These are phyloP conservation scores for Sporothrix phasma DNA, from an alignment of 2,329 filamentous ascomycete genomes.

Conservation along the genomic window DNA sequence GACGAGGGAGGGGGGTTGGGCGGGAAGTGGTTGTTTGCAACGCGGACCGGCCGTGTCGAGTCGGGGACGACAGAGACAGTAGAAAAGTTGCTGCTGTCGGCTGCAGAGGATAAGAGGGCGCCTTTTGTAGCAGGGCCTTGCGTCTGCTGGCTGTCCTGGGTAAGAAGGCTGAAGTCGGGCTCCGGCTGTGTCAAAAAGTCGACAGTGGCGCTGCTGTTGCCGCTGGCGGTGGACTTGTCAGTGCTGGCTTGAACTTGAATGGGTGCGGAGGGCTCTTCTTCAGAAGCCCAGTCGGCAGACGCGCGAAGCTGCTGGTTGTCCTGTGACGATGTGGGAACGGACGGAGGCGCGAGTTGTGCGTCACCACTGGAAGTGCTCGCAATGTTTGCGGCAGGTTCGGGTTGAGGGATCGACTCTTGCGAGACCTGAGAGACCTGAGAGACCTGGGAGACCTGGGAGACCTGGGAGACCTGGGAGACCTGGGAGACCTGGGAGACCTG, in stretches of 20 bases:
- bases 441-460: too few relatives aligned
- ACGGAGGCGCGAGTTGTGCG: neutral
- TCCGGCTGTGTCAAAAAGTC: slow-evolving; percentile 17
- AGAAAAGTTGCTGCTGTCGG: neutral
- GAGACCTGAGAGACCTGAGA: neutral
- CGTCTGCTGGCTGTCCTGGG: neutral
- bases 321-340: neutral
- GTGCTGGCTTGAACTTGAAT: neutral
- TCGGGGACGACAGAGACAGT: slow-evolving; percentile 11
- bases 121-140: neutral
- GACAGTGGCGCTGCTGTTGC: neutral
- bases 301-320: slow-evolving; percentile 1
- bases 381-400: neutral
- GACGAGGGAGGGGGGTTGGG: neutral
- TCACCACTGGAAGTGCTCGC: neutral
- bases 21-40: neutral
- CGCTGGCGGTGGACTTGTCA: neutral
- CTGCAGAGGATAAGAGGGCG: neutral
- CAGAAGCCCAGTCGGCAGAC: slow-evolving; percentile 10
- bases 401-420: neutral
- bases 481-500: too few relatives aligned
- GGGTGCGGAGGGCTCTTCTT: neutral
- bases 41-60: slow-evolving; percentile 12
- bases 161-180: slow-evolving; percentile 10
- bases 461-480: too few relatives aligned